phyloP scores from a whole-genome alignment of 2,329 filamentous ascomycete genomes.

The Alternaria arbusti region DNA sequence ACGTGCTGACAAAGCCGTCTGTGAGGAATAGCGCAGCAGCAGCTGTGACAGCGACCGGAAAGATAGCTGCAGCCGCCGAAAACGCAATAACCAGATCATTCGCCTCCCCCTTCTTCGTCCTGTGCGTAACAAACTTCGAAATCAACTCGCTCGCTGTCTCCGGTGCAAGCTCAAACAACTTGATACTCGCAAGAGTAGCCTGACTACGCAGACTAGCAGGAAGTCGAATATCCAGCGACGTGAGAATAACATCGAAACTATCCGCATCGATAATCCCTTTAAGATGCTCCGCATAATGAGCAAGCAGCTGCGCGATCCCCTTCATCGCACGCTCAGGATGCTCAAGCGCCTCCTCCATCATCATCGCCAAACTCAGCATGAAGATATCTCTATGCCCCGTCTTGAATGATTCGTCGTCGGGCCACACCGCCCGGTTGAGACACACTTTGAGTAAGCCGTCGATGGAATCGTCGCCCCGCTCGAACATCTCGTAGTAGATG shows the following conservation, averaged over 20 bases:
- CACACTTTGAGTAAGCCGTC: constrained; percentile 52
- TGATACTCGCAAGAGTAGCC: constrained; percentile 80
- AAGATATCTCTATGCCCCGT: constrained; percentile 65
- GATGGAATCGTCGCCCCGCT: constrained; percentile 55
- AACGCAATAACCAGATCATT: constrained; percentile 92
- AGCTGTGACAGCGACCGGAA: constrained; percentile 80
- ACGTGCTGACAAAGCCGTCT: constrained; percentile 80
- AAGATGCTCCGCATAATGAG: constrained; percentile 59
- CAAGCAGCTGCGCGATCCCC: constrained; percentile 64
- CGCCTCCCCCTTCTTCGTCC: constrained; percentile 75
- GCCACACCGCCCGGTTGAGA: constrained; percentile 53
- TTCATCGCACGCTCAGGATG: constrained; percentile 66
- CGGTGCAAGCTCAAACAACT: constrained; percentile 79
- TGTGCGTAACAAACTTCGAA: constrained; percentile 74
- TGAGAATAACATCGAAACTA: constrained; percentile 83
- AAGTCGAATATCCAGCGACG: constrained; percentile 84
- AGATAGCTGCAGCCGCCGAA: constrained; percentile 86
- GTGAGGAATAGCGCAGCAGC: constrained; percentile 82
- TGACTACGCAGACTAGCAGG: constrained; percentile 76
- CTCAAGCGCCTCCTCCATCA: constrained; percentile 90
- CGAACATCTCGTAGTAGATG: constrained; percentile 53
- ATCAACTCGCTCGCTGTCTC: constrained; percentile 74
- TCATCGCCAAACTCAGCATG: constrained; percentile 79
- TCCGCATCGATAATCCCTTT: constrained; percentile 73
- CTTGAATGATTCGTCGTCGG: constrained; percentile 52